Conservation (phyloP, 75 land plant species). For the Sequoia sempervirens region DNA sequence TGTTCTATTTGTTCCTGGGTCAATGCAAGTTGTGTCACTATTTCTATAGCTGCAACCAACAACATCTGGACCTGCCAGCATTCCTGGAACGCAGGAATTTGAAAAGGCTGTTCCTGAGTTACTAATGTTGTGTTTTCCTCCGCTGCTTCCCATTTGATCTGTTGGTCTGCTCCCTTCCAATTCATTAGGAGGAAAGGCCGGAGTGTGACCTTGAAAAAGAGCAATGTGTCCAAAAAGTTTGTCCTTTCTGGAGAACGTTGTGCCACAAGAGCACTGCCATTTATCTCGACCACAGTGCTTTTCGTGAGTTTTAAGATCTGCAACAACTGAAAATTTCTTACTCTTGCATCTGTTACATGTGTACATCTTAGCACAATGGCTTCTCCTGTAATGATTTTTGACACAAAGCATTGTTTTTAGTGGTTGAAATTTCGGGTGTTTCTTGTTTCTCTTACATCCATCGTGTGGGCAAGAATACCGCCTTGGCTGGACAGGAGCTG, state of each 20-base stretch:
- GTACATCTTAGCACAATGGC: slow-evolving; percentile 72
- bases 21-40: not conserved
- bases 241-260: slow-evolving; percentile 83
- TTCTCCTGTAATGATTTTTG: slow-evolving; percentile 82
- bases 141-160: not conserved
- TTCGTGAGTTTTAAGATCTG: slow-evolving; percentile 86
- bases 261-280: slow-evolving; percentile 93
- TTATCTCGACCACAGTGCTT: slow-evolving; percentile 84
- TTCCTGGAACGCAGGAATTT: not conserved
- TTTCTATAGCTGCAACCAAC: not conserved
- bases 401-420: slow-evolving; percentile 76
- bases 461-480: slow-evolving; percentile 73
- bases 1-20: not conserved
- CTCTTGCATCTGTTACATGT: slow-evolving; percentile 68
- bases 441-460: slow-evolving; percentile 79
- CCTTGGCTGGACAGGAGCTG: slow-evolving; percentile 27
- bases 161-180: slow-evolving; percentile 11
- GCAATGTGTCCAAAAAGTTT: slow-evolving; percentile 77
- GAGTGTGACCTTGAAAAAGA: slow-evolving; percentile 76
- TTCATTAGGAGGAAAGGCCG: slow-evolving; percentile 49
- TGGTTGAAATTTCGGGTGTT: slow-evolving; percentile 75
- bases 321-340: slow-evolving; percentile 79
- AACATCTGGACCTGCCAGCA: not conserved
- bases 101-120: slow-evolving; percentile 4
- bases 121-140: not conserved